These are phyloP conservation scores for Ochetophila trinervis DNA, from an alignment of 306 rosid genomes.

Conservation along the genomic window DNA sequence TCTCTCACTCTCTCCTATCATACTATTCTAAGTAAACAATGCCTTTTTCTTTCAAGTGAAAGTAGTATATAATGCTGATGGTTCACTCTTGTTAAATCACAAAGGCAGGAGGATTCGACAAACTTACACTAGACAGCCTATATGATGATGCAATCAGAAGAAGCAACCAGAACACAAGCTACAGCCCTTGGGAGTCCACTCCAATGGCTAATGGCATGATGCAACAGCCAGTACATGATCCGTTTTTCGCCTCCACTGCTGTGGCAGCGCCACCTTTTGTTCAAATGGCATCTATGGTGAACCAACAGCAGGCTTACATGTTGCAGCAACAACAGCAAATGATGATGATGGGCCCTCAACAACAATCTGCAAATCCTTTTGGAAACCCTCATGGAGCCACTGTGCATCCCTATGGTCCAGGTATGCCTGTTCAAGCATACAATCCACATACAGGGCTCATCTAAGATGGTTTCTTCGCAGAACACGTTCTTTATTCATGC, in stretches of 20 bases:
- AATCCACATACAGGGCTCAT: conserved; percentile 85
- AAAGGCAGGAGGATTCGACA: conserved; percentile 97
- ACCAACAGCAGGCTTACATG: conserved; percentile 89
- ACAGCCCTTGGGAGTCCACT: conserved; percentile 93
- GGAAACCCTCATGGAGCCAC: conserved; percentile 77
- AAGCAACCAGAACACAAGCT: conserved; percentile 80
- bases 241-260: conserved; percentile 61
- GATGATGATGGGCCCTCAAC: conserved; percentile 81
- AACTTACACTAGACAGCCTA: conserved; percentile 91
- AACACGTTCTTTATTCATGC: conserved; percentile 17
- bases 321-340: conserved; percentile 70
- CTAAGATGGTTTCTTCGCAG: conserved; percentile 36
- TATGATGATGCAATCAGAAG: conserved; percentile 92
- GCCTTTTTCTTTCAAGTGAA: too few species aligned
- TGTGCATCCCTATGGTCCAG: conserved; percentile 65
- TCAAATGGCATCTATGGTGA: conserved; percentile 87
- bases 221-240: conserved; percentile 76
- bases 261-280: conserved; percentile 83
- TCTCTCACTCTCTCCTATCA: background rate
- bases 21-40: too few species aligned
- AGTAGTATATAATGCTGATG: too few species aligned
- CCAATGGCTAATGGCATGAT: conserved; percentile 49
- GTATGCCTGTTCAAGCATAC: conserved; percentile 86
- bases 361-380: conserved; percentile 64
- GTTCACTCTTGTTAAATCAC: conserved; percentile 13